These are phyloP conservation scores for Lathyrus aphaca DNA, from an alignment of 306 rosid species.

Conservation along the genomic window DNA sequence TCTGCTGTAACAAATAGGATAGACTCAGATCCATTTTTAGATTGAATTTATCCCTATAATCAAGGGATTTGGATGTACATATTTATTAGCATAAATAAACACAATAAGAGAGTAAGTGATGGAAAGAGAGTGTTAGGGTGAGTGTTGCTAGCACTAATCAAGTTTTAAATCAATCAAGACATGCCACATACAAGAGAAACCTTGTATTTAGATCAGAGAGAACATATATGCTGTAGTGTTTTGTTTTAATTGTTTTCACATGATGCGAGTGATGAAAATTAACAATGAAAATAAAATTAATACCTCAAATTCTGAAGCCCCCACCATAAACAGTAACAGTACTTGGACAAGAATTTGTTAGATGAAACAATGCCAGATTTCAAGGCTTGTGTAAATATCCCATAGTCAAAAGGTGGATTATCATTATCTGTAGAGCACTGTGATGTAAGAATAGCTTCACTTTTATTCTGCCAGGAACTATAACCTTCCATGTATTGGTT, in stretches of 20 bases:
- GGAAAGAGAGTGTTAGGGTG: too few relatives aligned
- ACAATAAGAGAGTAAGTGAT: too few relatives aligned
- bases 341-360: constrained; percentile 66
- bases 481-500: constrained; percentile 45
- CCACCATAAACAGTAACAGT: constrained; percentile 99
- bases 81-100: too few relatives aligned
- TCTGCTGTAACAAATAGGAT: too few relatives aligned
- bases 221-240: too few relatives aligned
- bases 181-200: too few relatives aligned
- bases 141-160: too few relatives aligned
- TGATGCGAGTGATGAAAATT: not conserved
- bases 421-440: constrained; percentile 50
- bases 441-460: constrained; percentile 35
- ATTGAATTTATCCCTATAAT: too few relatives aligned
- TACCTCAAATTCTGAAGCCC: constrained; percentile 97
- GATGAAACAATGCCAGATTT: constrained; percentile 65
- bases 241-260: constrained; percentile 2
- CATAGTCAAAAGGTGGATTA: constrained; percentile 63
- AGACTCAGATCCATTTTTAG: too few relatives aligned
- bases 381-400: constrained; percentile 75
- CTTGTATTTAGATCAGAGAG: too few relatives aligned
- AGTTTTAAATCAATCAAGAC: too few relatives aligned
- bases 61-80: too few relatives aligned
- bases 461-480: constrained; percentile 46
- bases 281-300: constrained; percentile 12